phyloP scores from a whole-genome alignment of 2,329 filamentous ascomycete species.

The Verticillium nubilum region DNA sequence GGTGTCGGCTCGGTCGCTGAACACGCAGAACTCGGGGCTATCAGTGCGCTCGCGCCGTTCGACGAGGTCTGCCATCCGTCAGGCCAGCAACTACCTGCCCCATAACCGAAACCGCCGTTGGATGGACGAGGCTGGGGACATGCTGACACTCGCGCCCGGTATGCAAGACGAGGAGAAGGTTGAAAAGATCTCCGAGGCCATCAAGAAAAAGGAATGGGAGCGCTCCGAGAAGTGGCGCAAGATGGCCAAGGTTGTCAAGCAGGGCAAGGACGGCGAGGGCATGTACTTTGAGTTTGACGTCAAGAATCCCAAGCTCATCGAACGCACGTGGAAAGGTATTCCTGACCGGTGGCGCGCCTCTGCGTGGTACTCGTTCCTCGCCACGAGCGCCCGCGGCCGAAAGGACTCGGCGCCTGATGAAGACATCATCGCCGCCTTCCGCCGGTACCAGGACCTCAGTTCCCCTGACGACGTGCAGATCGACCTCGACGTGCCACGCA shows the following conservation, averaged over 20 bases:
- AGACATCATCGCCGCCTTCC: constrained; percentile 66
- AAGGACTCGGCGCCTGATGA: constrained; percentile 61
- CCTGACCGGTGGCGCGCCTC: constrained; percentile 91
- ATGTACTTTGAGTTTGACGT: constrained; percentile 75
- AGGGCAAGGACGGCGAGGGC: constrained; percentile 47
- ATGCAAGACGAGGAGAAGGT: constrained; percentile 49
- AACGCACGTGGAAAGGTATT: constrained; percentile 96
- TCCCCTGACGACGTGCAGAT: constrained; percentile 95
- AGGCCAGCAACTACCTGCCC: constrained; percentile 54
- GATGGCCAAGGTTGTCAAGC: constrained; percentile 55
- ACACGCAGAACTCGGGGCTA: constrained; percentile 49
- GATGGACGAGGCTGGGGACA: constrained; percentile 62
- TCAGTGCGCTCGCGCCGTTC: constrained; percentile 47
- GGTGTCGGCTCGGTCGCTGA: constrained; percentile 51
- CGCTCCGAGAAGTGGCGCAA: constrained; percentile 63
- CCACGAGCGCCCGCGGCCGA: constrained; percentile 64
- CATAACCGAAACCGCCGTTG: constrained; percentile 55
- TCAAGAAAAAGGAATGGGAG: constrained; percentile 58
- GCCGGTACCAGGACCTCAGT: constrained; percentile 64
- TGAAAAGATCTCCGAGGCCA: constrained; percentile 45
- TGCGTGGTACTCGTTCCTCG: constrained; percentile 92
- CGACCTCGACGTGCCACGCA: constrained; percentile 91
- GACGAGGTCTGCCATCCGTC: constrained; percentile 48
- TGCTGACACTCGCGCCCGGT: constrained; percentile 56
- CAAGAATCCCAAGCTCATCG: constrained; percentile 76